Conservation (phyloP, 495 filamentous ascomycete genomes). For the Lepraria neglecta region DNA sequence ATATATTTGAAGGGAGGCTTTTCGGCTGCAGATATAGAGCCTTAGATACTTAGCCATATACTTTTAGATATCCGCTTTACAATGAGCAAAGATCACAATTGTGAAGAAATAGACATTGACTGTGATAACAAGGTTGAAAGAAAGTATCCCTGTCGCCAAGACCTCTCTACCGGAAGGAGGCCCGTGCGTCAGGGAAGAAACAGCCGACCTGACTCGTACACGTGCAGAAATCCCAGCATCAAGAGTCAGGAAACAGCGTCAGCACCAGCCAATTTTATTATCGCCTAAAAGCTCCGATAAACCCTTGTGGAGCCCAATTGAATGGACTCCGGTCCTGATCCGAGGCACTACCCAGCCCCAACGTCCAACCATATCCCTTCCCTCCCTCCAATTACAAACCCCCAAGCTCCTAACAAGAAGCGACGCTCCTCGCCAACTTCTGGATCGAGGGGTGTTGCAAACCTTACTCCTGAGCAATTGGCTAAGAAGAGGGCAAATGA, state of each 20-base stretch:
- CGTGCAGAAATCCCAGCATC: constrained; percentile 15
- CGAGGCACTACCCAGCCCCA: constrained; percentile 14
- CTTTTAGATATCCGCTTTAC: background rate
- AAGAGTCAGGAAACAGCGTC: constrained; percentile 16
- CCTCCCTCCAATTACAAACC: constrained; percentile 21
- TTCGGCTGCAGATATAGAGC: background rate
- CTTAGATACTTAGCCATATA: background rate
- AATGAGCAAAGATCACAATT: background rate
- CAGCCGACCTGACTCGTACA: constrained; percentile 17
- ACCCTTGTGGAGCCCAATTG: constrained; percentile 15
- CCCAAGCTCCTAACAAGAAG: constrained; percentile 38
- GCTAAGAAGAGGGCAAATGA: constrained; percentile 83
- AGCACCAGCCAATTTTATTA: constrained; percentile 8
- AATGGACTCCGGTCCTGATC: constrained; percentile 19
- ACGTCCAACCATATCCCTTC: constrained; percentile 10
- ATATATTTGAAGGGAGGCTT: background rate
- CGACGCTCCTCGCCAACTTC: constrained; percentile 47
- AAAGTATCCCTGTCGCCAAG: background rate
- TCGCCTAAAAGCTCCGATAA: constrained; percentile 11
- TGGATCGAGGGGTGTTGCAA: constrained; percentile 64
- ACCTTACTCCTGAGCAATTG: constrained; percentile 64
- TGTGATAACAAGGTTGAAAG: too few species aligned
- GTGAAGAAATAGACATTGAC: background rate
- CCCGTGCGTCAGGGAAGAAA: constrained; percentile 5
- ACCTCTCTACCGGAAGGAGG: background rate